Evolutionary conservation across 2,329 filamentous ascomycete species (phyloP).

Genomic region (Acrocalymma vagum): DNA sequence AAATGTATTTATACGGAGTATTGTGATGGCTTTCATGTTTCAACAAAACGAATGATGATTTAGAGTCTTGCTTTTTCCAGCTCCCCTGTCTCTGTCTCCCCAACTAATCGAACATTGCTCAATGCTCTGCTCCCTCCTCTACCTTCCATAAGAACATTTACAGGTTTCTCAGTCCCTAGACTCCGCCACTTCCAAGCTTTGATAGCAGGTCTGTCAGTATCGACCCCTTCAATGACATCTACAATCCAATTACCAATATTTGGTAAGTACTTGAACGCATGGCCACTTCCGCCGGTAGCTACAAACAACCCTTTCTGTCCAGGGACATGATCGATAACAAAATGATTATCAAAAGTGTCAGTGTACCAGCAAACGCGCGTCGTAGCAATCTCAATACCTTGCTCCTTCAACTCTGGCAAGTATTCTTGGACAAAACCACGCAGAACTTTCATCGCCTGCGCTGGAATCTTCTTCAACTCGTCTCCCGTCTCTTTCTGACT

Average conservation of each 20-base stretch:
- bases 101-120: too few species aligned
- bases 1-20: too few species aligned
- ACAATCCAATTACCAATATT: slow-evolving; percentile 36
- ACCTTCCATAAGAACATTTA: neutral
- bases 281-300: slow-evolving; percentile 37
- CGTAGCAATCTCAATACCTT: too few species aligned
- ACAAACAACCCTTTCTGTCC: slow-evolving; percentile 29
- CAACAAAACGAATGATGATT: too few species aligned
- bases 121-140: too few species aligned
- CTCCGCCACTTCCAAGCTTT: slow-evolving; percentile 22
- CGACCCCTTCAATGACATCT: slow-evolving; percentile 28
- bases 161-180: neutral
- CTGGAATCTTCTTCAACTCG: slow-evolving; percentile 34
- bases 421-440: slow-evolving; percentile 49
- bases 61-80: too few species aligned
- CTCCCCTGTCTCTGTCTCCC: too few species aligned
- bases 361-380: too few species aligned
- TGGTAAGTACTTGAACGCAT: slow-evolving; percentile 44
- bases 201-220: slow-evolving; percentile 10
- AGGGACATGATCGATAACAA: too few species aligned
- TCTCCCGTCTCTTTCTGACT: slow-evolving; percentile 1
- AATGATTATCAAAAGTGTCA: too few species aligned
- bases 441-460: slow-evolving; percentile 35
- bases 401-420: slow-evolving; percentile 52
- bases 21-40: too few species aligned